phyloP scores from a whole-genome alignment of 495 filamentous ascomycete species.

The Penicillium silybi region DNA sequence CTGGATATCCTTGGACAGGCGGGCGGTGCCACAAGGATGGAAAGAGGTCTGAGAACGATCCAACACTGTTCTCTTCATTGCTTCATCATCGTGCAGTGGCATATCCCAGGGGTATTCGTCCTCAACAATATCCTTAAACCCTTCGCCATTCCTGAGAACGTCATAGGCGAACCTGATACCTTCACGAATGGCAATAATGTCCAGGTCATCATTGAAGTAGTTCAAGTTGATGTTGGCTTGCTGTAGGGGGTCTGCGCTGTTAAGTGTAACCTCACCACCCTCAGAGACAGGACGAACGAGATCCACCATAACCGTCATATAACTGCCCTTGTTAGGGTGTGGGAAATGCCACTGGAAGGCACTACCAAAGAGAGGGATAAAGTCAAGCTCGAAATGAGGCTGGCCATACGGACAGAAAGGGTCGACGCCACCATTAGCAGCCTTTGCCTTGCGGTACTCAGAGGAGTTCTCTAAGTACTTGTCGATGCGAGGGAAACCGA shows the following conservation, averaged over 20 bases:
- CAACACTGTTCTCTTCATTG: conserved; percentile 51
- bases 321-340: conserved; percentile 41
- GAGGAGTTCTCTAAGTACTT: conserved; percentile 38
- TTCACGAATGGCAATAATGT: conserved; percentile 52
- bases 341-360: conserved; percentile 63
- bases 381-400: conserved; percentile 63
- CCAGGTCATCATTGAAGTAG: conserved; percentile 52
- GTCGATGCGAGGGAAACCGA: conserved; percentile 47
- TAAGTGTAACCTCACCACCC: conserved; percentile 45
- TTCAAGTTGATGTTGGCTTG: conserved; percentile 56
- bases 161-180: conserved; percentile 53
- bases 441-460: conserved; percentile 40
- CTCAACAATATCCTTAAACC: conserved; percentile 51
- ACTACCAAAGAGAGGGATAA: conserved; percentile 52
- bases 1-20: conserved; percentile 46
- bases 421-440: conserved; percentile 44
- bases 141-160: conserved; percentile 48
- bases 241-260: conserved; percentile 43
- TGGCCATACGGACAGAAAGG: conserved; percentile 56
- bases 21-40: conserved; percentile 52
- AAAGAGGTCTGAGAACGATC: conserved; percentile 54
- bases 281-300: conserved; percentile 50
- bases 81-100: conserved; percentile 49
- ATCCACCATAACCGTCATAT: conserved; percentile 55
- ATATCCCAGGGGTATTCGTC: conserved; percentile 56